Base-by-base conservation (phyloP, 805 yeast genomes). In the Ogataea degrootiae region DNA sequence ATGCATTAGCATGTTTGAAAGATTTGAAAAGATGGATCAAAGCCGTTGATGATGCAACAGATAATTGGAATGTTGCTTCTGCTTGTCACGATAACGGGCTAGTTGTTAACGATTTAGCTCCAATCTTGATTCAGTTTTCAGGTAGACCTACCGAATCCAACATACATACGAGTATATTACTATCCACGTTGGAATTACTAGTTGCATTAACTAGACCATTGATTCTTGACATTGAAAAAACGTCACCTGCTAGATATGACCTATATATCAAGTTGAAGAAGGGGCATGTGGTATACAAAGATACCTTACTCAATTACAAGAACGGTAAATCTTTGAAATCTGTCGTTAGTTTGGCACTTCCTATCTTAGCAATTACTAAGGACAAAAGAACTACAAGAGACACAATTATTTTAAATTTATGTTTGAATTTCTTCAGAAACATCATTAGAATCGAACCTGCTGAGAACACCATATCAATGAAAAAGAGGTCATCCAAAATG, bases 11-110 rank as follows among this genome's bases (percentile, higher is more conserved):
- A 0, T 89, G 97, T 66, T 67, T 94, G 33, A 84, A 86, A 56
- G 99, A 94, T 66, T 66, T 94, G 51, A 89, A 88, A 62, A 75
- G 86, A 56, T 92, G 98, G 97, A 76, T 94, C 45, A 82, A 80
- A 54, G 73, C 85, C 1, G 91, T 87, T 41, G 98, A 92, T 64
- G 94, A 87, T 47, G 75, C 75, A 39, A 75, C 79, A 44, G 74
- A 79, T 45, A 72, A 83, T 15, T 83, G 82, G 74, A 89, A 85
- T 50, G 97, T 92, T 5, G 96, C 96, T 0, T 74, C 87, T 43
- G 96, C 96, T 0, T 84, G 95, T 52, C 86, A 89, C 5, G 92
- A 87, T 45, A 80, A 86, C 14, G 85, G 85, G 1, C 71, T 94
- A 11, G 83, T 92, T 6, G 62, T 72, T 1, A 81, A 80, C 55